Percentiles rank a stretch among this genome's conserved stretches.
These are phyloP conservation scores for Diaporthe capsici DNA, from an alignment of 2,329 filamentous ascomycete genomes.

Conservation along the genomic window DNA sequence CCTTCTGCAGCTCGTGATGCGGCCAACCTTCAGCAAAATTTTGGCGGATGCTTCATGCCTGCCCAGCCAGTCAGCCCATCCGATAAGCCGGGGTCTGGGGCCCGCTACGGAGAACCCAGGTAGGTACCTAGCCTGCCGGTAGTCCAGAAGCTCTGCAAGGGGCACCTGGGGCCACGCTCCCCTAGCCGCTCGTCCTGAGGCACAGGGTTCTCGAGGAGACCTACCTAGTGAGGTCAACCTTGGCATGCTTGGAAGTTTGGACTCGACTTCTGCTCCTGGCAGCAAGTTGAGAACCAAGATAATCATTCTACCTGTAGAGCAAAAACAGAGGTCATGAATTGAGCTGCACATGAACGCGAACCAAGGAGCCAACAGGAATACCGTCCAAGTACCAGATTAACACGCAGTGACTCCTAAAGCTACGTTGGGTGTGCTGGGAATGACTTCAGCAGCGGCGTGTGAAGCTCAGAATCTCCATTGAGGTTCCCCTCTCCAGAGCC, in stretches of 20 bases:
- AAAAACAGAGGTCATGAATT: background rate
- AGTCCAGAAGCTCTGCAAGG: slow-evolving; percentile 13
- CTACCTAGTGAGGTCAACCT: slow-evolving; percentile 3
- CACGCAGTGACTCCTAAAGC: background rate
- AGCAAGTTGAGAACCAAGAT: background rate
- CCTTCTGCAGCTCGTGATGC: slow-evolving; percentile 2
- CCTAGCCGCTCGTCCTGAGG: slow-evolving; percentile 3
- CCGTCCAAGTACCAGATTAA: background rate
- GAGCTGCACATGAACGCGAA: background rate
- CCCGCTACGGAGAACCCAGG: background rate
- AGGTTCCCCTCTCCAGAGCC: slow-evolving; percentile 10
- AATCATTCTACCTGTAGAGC: background rate
- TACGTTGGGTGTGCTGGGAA: background rate
- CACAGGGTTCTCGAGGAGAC: slow-evolving; percentile 18
- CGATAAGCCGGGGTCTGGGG: slow-evolving; percentile 23
- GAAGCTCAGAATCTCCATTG: slow-evolving; percentile 9
- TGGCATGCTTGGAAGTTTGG: slow-evolving; percentile 15
- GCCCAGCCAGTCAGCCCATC: slow-evolving; percentile 1
- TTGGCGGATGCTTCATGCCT: slow-evolving; percentile 12
- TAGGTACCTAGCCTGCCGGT: slow-evolving; percentile 14
- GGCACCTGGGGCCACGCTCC: background rate
- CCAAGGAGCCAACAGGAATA: background rate
- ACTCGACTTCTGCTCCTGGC: background rate
- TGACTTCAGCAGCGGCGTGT: slow-evolving; percentile 14
- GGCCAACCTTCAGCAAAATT: slow-evolving; percentile 10